Base-by-base conservation (phyloP, 768 basidiomycete genomes). In the Russula olivacea region DNA sequence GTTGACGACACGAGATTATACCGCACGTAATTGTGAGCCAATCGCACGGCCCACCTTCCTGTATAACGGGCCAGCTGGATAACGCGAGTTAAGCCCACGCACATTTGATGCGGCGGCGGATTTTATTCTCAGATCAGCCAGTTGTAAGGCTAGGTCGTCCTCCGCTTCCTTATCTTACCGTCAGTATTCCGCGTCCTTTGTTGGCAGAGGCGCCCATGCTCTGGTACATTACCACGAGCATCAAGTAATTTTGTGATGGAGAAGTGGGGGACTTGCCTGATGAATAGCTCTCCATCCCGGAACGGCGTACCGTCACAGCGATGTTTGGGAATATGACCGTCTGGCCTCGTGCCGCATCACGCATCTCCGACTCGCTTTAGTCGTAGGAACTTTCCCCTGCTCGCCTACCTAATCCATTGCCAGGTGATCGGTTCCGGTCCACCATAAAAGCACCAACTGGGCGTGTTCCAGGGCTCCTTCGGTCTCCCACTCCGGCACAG, bases 1-100 rank as follows among this genome's bases (percentile, higher is more conserved):
- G 65, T 66, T 66, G 65, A 47, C 53, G 58, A 64, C 65, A 66
- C 65, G 65, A 64, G 65, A 63, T 50, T 57, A 55, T 58, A 38
- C 15, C 32, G 15, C 47, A 62, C 62, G 56, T 58, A 58, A 55
- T 21, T 30, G 40, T 21, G 65, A 58, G 62, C 65, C 62, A 56
- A 64, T 63, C 65, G 36, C 47, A 45, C 21, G 61, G 65, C 28
- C 28, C 7, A 21, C 15, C 21, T 23, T 25, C 55, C 62, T 65
- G 55, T 50, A 65, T 65, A 57, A 57, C 54, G 61, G 50, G 21
- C 61, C 62, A 55, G 52, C 61, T 30, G 65, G 65, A 48, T 51
- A 63, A 55, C 62, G 56, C 57, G 48, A 59, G 57, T 58, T 34
- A n/a, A 59, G 30, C 25, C 17, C 62, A 30, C 57, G 57, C 49